Evolutionary conservation across 2,329 filamentous ascomycete species (phyloP).

Genomic region (Coniochaeta ligniaria): DNA sequence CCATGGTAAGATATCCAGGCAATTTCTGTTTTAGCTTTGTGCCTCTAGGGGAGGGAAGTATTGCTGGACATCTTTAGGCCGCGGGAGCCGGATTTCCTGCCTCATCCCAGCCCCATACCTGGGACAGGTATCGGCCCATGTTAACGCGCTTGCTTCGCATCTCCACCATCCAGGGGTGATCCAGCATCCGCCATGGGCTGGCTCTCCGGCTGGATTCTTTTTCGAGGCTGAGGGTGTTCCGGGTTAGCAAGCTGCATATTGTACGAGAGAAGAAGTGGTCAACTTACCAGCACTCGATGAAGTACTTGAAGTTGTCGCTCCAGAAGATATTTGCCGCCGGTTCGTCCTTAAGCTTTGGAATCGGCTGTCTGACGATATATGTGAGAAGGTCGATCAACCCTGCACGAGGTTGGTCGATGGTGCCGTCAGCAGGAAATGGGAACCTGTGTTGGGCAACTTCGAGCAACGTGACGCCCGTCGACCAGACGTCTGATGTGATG

Average conservation of each 20-base stretch:
- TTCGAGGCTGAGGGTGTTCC: conserved; percentile 60
- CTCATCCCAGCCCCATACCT: conserved; percentile 97
- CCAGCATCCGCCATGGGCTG: conserved; percentile 96
- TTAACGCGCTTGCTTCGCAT: conserved; percentile 96
- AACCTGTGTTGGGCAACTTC: conserved; percentile 99
- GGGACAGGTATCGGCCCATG: conserved; percentile 87
- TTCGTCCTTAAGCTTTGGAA: conserved; percentile 94
- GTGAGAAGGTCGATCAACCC: conserved; percentile 92
- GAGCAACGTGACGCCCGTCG: conserved; percentile 89
- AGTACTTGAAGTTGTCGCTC: conserved; percentile 98
- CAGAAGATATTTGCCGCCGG: conserved; percentile 82
- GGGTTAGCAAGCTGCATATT: conserved; percentile 6
- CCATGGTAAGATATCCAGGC: background rate
- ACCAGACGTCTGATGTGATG: conserved; percentile 98
- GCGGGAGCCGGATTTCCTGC: conserved; percentile 10
- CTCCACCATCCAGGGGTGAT: conserved; percentile 97
- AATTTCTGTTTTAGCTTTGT: background rate
- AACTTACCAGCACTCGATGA: conserved; percentile 96
- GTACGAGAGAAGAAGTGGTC: background rate
- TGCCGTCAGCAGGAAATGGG: conserved; percentile 94
- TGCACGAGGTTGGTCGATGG: conserved; percentile 87
- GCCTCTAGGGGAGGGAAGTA: background rate
- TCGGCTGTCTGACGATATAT: conserved; percentile 93
- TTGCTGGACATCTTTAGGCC: background rate
- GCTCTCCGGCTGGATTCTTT: conserved; percentile 84